Base-by-base conservation (phyloP, 2,329 filamentous ascomycete genomes). In the Aciculosporium take region DNA sequence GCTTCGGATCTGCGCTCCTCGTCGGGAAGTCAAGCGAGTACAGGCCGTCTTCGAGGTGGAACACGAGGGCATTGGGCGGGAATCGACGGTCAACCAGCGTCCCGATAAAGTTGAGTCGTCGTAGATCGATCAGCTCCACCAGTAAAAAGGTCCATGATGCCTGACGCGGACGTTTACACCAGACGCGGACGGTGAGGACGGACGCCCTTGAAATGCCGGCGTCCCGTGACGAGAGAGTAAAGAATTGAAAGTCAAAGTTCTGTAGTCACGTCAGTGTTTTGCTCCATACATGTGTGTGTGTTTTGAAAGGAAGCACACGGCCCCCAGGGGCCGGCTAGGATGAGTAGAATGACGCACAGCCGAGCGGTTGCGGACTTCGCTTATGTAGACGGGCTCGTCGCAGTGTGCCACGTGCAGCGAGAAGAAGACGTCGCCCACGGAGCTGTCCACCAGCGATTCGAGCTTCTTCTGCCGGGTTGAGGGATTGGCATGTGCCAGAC, bases 201-300 rank as follows among this genome's bases (percentile, higher is more conserved):
- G 83, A 74, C 4, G 71, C 65, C 43, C 87, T 74, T 7, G 82
- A 81, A 18, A 87, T 68, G 3, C 62, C 56, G 0, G 82, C 72
- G 0, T 73, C 76, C 47, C 72, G 76, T 5, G 68, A 62, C 20
- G 72, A 71, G 5, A 94, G 70, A 46, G 93, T 81, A 56, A 95
- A 93, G 56, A 84, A 81, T 33, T 76, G 77, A 57, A 94, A 96
- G 52, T 82, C 86, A 48, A 91, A 91, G 58, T 95, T 95, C 72
- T 74, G 42, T 40, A 13, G 12, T 13, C 24, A 13, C 5, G 31
- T 40, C 23, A 33, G 38, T 18, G 8, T 31, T 17, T 24, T 5
- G 12, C 7, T 24, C 24, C 20, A 4, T 6, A 17, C 7, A 7
- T n/a, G n/a, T n/a, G n/a, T n/a, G n/a, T n/a, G n/a, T n/a, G n/a